phyloP scores from a whole-genome alignment of 352 stramenopile genomes.

The Phytophthora litchii region DNA sequence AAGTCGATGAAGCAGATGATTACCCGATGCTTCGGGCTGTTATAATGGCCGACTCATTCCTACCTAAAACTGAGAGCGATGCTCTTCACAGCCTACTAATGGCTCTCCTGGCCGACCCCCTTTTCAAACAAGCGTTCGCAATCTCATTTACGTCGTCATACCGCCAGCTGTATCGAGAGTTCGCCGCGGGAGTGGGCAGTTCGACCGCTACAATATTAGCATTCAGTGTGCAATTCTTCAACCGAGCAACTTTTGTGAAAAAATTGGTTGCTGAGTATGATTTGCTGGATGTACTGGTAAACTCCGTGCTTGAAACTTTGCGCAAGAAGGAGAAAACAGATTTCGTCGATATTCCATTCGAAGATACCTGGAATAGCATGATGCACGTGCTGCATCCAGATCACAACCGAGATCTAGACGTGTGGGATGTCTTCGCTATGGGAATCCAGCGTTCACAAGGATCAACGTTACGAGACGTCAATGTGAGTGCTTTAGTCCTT shows the following conservation, averaged over 20 bases:
- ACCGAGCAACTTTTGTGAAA: slow-evolving; percentile 96
- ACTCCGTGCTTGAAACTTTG: slow-evolving; percentile 74
- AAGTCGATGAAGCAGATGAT: slow-evolving; percentile 44
- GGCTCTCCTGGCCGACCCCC: slow-evolving; percentile 94
- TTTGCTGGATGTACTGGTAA: slow-evolving; percentile 73
- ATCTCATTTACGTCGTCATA: slow-evolving; percentile 96
- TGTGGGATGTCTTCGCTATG: slow-evolving; percentile 77
- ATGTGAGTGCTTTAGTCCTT: slow-evolving; percentile 47
- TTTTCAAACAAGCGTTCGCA: slow-evolving; percentile 97
- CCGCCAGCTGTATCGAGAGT: slow-evolving; percentile 81
- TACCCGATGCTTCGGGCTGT: slow-evolving; percentile 75
- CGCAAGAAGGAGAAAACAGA: slow-evolving; percentile 57
- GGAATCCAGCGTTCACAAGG: slow-evolving; percentile 55
- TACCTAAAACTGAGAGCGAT: slow-evolving; percentile 79
- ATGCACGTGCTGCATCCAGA: slow-evolving; percentile 46
- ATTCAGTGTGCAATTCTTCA: slow-evolving; percentile 98
- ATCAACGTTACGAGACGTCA: slow-evolving; percentile 49
- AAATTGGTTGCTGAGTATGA: slow-evolving; percentile 77
- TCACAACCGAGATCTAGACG: slow-evolving; percentile 39
- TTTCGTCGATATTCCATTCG: slow-evolving; percentile 50
- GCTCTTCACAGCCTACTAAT: slow-evolving; percentile 95
- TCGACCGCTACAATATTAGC: slow-evolving; percentile 90
- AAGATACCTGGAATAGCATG: slow-evolving; percentile 53
- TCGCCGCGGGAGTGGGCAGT: slow-evolving; percentile 71
- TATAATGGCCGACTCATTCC: slow-evolving; percentile 85